These are phyloP conservation scores for Pulchroboletus neoregius DNA, from an alignment of 1,284 basidiomycete genomes.

Conservation along the genomic window DNA sequence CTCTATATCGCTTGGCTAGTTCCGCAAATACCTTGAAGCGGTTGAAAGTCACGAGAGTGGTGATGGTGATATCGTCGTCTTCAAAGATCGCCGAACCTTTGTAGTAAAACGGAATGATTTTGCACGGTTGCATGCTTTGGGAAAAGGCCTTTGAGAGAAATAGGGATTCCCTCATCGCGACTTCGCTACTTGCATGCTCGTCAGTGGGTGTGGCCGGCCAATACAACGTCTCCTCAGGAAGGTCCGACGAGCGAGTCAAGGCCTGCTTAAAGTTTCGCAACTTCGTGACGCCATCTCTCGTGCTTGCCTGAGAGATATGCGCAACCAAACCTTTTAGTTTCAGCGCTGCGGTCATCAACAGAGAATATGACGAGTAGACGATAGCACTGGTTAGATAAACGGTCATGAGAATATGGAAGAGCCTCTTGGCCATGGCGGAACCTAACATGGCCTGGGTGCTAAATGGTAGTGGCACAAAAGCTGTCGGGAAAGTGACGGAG, in stretches of 20 bases:
- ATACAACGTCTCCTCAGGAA: conserved; percentile 17
- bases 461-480: neutral
- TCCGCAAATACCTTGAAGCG: conserved; percentile 68
- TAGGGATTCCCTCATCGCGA: conserved; percentile 39
- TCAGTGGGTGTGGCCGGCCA: conserved; percentile 13
- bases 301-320: neutral
- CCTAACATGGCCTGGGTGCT: conserved; percentile 9
- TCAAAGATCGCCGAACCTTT: conserved; percentile 50
- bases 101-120: conserved; percentile 78
- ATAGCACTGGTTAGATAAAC: conserved; percentile 33
- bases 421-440: conserved; percentile 11
- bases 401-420: conserved; percentile 17
- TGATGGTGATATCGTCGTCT: conserved; percentile 72
- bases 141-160: conserved; percentile 68
- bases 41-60: conserved; percentile 78
- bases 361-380: conserved; percentile 34
- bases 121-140: conserved; percentile 62
- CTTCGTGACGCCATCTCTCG: neutral
- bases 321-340: conserved; percentile 15
- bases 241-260: neutral
- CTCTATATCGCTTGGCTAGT: conserved; percentile 69
- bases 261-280: conserved; percentile 1
- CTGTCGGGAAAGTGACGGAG: neutral
- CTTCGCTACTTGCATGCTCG: conserved; percentile 21
- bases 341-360: conserved; percentile 24